A percentile compares a stretch with the other conserved stretches of the same genome.
Conservation (phyloP, 1,284 basidiomycete species). For the Paramarasmius palmivorus region DNA sequence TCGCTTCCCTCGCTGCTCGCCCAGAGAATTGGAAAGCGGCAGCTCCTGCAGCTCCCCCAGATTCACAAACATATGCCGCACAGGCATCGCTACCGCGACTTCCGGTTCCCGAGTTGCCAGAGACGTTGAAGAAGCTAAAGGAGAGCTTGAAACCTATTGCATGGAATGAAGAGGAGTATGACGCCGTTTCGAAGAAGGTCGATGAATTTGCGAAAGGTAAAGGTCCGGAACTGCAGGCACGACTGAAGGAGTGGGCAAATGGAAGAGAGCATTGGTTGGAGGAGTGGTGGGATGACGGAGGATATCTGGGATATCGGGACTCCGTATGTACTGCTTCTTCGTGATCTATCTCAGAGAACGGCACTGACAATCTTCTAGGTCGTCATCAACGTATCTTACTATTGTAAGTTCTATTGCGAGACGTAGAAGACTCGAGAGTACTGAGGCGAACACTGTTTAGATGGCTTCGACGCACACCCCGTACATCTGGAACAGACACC, state of each 20-base stretch:
- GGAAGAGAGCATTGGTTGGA: conserved; percentile 73
- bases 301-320: conserved; percentile 73
- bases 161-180: conserved; percentile 56
- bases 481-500: conserved; percentile 55
- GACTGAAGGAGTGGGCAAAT: conserved; percentile 50
- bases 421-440: not conserved
- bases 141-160: conserved; percentile 66
- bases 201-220: conserved; percentile 55
- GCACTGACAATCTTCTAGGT: no score
- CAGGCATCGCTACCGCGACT: conserved; percentile 53
- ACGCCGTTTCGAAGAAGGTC: conserved; percentile 55
- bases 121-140: conserved; percentile 62
- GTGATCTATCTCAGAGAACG: no score
- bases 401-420: conserved; percentile 49
- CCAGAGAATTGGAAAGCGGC: conserved; percentile 50
- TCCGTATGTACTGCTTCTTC: conserved; percentile 48
- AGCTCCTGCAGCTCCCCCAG: conserved; percentile 43
- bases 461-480: conserved; percentile 75
- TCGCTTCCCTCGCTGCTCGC: conserved; percentile 20
- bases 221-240: conserved; percentile 58
- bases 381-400: conserved; percentile 82
- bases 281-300: conserved; percentile 80
- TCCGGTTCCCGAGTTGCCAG: conserved; percentile 61
- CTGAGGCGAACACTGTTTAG: conserved; percentile 33
- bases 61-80: conserved; percentile 41